Evolutionary conservation across 495 filamentous ascomycete species (phyloP).

Genomic region (Annulohypoxylon stygium): DNA sequence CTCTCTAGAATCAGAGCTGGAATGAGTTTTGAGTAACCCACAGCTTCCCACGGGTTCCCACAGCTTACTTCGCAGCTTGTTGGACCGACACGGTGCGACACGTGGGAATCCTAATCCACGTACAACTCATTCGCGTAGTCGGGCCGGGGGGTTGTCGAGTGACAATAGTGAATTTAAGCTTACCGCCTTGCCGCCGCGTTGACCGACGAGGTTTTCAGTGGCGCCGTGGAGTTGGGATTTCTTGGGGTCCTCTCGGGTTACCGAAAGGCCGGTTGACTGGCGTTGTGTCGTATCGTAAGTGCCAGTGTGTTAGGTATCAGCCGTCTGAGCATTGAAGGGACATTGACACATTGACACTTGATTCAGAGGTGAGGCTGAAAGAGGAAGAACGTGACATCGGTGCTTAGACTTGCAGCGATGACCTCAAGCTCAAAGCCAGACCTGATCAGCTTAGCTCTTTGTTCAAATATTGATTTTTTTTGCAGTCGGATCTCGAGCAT

Average conservation of each 20-base stretch:
- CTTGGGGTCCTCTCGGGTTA: constrained; percentile 36
- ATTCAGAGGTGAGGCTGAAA: constrained; percentile 41
- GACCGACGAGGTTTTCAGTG: constrained; percentile 39
- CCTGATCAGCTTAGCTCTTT: not conserved
- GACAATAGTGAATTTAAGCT: constrained; percentile 46
- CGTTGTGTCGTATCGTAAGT: constrained; percentile 9
- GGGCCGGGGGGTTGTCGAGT: constrained; percentile 44
- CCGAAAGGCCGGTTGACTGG: constrained; percentile 34
- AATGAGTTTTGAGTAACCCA: constrained; percentile 36
- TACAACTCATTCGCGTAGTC: constrained; percentile 46
- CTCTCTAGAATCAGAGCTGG: constrained; percentile 4
- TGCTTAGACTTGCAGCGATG: constrained; percentile 8
- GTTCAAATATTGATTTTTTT: not conserved
- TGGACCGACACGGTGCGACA: constrained; percentile 43
- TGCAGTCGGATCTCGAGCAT: constrained; percentile 4
- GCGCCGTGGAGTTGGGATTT: constrained; percentile 29
- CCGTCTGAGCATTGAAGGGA: constrained; percentile 33
- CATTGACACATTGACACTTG: not conserved
- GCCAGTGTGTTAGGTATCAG: constrained; percentile 40
- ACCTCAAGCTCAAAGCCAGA: constrained; percentile 4
- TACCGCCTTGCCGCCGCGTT: constrained; percentile 36
- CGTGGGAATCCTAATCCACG: constrained; percentile 40
- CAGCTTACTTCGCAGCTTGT: constrained; percentile 18
- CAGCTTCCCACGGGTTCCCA: not conserved
- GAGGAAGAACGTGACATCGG: constrained; percentile 14